phyloP scores from a whole-genome alignment of 345 rosid genomes.

The Camelina hispida region DNA sequence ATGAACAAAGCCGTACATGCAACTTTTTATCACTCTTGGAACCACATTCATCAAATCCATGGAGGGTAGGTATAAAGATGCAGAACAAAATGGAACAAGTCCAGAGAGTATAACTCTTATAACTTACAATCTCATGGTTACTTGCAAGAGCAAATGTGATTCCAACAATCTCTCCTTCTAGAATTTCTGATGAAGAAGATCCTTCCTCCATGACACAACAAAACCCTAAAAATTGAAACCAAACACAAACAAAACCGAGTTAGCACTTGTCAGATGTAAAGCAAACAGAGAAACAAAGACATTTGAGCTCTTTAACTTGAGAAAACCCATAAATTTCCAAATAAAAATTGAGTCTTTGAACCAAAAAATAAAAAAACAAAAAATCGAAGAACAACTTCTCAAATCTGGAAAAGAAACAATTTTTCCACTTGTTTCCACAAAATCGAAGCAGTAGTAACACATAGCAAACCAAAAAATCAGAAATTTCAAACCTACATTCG shows the following conservation, averaged over 20 bases:
- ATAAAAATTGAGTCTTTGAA: constrained; percentile 25
- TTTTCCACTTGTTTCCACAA: constrained; percentile 13
- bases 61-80: background rate
- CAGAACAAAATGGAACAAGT: background rate
- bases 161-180: constrained; percentile 73
- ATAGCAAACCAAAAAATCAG: background rate
- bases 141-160: constrained; percentile 74
- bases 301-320: constrained; percentile 7
- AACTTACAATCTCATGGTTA: constrained; percentile 76
- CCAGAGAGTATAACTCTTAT: constrained; percentile 27
- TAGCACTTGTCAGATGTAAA: background rate
- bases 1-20: constrained; percentile 15
- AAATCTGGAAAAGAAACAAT: constrained; percentile 24
- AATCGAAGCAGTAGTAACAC: constrained; percentile 25
- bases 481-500: constrained; percentile 35
- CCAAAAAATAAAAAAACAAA: background rate
- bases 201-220: constrained; percentile 60
- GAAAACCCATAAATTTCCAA: constrained; percentile 15
- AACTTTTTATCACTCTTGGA: constrained; percentile 2
- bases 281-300: constrained; percentile 16
- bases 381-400: constrained; percentile 8
- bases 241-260: background rate
- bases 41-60: constrained; percentile 1
- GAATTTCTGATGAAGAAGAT: constrained; percentile 39
- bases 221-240: constrained; percentile 22